Base-by-base conservation (phyloP, 495 filamentous ascomycete genomes). In the Darksidea phi region DNA sequence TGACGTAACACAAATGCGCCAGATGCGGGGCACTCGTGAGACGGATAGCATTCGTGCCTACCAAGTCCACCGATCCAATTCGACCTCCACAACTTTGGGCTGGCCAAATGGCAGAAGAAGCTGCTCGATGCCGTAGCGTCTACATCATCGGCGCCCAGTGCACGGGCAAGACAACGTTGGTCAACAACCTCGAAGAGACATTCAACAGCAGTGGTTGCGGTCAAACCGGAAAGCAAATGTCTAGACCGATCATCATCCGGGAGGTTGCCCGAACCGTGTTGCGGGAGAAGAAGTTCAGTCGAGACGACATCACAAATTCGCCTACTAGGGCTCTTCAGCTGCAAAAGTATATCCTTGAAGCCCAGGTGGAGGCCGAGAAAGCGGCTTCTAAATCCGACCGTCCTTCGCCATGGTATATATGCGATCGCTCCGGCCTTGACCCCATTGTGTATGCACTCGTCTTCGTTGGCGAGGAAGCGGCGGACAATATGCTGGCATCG, bases 151-250 rank as follows among this genome's bases (percentile, higher is more conserved):
- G 80, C 15, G 73, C 80, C 25, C 79, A 78, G 55, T 75, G 73
- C 54, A 81, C 78, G 2, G 80, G 80, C 53, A 82, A 82, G 61
- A 80, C 80, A 1, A 81, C 80, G 7, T 72, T 81, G 20, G 72
- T 76, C 45, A 64, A 72, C 43, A 73, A 72, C 0, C 67, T 82
- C 8, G 62, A 66, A 24, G 43, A 56, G 75, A 78, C 57, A 45
- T 57, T n/a, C 24, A 47, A 36, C 37, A 11, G n/a, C 28, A 18
- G 8, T 51, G 8, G 38, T 56, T 25, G n/a, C n/a, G n/a, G n/a
- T 28, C 21, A 36, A 51, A 36, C 23, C 7, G 53, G 12, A 13
- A 25, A 50, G 11, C 10, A 4, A 25, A 32, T n/a, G n/a, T n/a
- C n/a, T n/a, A 24, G 37, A 8, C 63, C 51, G 15, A 3, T 36